phyloP scores from a whole-genome alignment of 2,329 filamentous ascomycete genomes.

The Fonsecaea pugnacius region DNA sequence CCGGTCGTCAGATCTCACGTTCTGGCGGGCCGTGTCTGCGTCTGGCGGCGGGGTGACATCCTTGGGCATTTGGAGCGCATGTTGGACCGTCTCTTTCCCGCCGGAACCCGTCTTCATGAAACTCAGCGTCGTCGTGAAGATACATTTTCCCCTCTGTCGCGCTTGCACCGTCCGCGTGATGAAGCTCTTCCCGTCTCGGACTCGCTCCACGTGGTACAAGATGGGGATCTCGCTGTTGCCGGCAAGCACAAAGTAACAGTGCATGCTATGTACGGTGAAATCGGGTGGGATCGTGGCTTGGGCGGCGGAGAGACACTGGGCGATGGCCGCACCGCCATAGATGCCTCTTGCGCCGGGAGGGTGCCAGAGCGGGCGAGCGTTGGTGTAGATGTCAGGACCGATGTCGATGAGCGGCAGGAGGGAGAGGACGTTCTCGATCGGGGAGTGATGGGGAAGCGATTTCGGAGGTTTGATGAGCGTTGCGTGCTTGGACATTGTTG shows the following conservation, averaged over 20 bases:
- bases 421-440: slow-evolving; percentile 88
- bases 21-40: slow-evolving; percentile 11
- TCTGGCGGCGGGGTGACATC: slow-evolving; percentile 45
- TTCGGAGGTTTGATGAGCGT: slow-evolving; percentile 78
- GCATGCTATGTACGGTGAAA: slow-evolving; percentile 92
- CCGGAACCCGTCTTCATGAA: slow-evolving; percentile 73
- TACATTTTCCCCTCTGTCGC: slow-evolving; percentile 80
- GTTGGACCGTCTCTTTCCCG: slow-evolving; percentile 60
- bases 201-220: slow-evolving; percentile 91
- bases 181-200: slow-evolving; percentile 87
- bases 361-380: slow-evolving; percentile 88
- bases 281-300: slow-evolving; percentile 79
- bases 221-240: slow-evolving; percentile 84
- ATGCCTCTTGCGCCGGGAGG: slow-evolving; percentile 90
- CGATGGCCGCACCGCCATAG: slow-evolving; percentile 90
- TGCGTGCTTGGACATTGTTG: slow-evolving; percentile 31
- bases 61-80: slow-evolving; percentile 66
- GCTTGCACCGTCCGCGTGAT: slow-evolving; percentile 96
- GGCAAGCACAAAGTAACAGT: slow-evolving; percentile 97
- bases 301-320: slow-evolving; percentile 84
- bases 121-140: slow-evolving; percentile 94
- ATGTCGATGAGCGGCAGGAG: slow-evolving; percentile 77
- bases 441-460: slow-evolving; percentile 70
- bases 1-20: slow-evolving; percentile 22
- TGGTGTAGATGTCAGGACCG: slow-evolving; percentile 76